Evolutionary conservation across 768 basidiomycete genomes (phyloP), one percentile per base, ranked within the genome.

Genomic region (Sarcodon aspratus): DNA sequence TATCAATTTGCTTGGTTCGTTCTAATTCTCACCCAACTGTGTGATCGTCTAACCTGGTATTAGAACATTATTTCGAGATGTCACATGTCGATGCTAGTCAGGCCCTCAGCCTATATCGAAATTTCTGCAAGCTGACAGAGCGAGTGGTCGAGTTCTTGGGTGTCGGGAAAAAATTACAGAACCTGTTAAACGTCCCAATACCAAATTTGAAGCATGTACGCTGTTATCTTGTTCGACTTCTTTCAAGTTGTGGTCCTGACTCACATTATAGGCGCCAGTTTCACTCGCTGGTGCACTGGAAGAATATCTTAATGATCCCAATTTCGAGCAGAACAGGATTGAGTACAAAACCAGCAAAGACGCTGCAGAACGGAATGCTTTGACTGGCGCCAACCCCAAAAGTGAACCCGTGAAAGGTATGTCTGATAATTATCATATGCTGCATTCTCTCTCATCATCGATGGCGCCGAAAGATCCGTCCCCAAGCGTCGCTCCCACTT

Each of bases 51-150:
- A 27, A 27, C 21, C 21, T 27, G 21, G 21, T 5, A 27, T 27
- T 27, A 82, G 96, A 97, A 60, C 86, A 95, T 66, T 99, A 96
- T 66, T 97, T 98, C 59, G 94, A 96, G 62, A 98, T 98, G 96
- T 90, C 92, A 0, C 85, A 87, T 53, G 65, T 82, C n/a, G 95
- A 98, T 60, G 96, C 95, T 0, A 68, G 76, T 35, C 80, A 86
- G 33, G 88, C 95, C 2, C 76, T 98, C 21, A 64, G 68, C 13
- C 82, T 98, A 52, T 99, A 99, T 69, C 87, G 91, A 48, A 79
- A 85, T 52, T 99, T 99, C 66, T 97, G 94, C 67, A 80, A 77
- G 45, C 91, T 98, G 63, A 92, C 95, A 0, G 92, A 97, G 58
- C 72, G 71, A 35, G 94, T 97, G 4, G 89, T 95, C 3, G 94